Evolutionary conservation across 305 asterid genomes (phyloP).

Genomic region (Fraxinus dipetala): DNA sequence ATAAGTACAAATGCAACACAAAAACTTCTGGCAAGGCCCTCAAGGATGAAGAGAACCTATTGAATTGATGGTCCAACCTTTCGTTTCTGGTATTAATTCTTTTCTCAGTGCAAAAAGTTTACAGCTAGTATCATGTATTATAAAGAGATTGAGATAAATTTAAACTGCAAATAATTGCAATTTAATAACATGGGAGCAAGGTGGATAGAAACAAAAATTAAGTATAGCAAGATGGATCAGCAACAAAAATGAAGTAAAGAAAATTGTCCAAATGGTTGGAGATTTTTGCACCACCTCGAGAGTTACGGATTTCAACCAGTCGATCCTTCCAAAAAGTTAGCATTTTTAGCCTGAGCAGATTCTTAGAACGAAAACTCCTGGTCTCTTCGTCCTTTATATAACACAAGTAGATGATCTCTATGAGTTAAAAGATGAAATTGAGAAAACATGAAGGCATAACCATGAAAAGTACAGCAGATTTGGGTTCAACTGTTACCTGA

Average conservation of each 20-base stretch:
- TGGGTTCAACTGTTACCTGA: slow-evolving; percentile 9
- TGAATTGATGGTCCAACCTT: not conserved
- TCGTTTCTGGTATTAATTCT: not conserved
- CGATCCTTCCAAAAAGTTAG: slow-evolving; percentile 38
- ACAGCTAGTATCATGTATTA: not conserved
- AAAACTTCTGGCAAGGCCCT: not conserved
- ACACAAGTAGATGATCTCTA: slow-evolving; percentile 1
- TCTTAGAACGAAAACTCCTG: slow-evolving; percentile 8
- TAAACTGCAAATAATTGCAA: not conserved
- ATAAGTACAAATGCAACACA: not conserved
- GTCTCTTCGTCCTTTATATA: slow-evolving; percentile 17
- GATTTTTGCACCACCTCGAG: slow-evolving; percentile 20
- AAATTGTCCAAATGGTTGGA: not conserved
- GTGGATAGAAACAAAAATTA: not conserved
- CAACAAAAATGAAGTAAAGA: slow-evolving; percentile 1
- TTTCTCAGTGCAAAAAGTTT: not conserved
- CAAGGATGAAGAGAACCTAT: not conserved
- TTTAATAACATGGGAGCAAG: not conserved
- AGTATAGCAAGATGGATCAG: not conserved
- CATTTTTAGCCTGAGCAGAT: slow-evolving; percentile 27
- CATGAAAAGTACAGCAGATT: not conserved
- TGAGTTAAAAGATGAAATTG: not conserved
- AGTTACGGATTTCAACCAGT: slow-evolving; percentile 24
- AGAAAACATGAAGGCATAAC: not conserved
- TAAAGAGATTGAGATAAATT: not conserved